Evolutionary conservation across 139 green algal genomes (phyloP).

Genomic region (Chlorella sp.): DNA sequence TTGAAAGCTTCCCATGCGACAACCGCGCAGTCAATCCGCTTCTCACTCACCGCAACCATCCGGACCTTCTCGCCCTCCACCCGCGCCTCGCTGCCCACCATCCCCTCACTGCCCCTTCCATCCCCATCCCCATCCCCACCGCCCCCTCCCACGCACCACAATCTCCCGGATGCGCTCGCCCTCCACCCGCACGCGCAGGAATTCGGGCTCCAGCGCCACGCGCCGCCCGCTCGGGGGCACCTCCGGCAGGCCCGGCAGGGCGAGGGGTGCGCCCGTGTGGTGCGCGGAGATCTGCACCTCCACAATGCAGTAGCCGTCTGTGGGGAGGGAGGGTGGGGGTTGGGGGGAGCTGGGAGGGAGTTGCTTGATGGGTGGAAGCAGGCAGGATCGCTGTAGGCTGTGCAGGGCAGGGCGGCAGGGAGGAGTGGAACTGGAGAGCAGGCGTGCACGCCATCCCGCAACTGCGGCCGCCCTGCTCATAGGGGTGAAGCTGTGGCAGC

Average conservation of each 20-base stretch:
- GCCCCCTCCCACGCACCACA: neutral
- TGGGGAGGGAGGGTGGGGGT: neutral
- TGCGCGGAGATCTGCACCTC: slow-evolving; percentile 37
- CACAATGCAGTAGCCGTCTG: slow-evolving; percentile 17
- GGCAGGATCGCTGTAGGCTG: neutral
- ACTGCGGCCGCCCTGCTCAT: too few relatives aligned
- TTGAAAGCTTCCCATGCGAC: neutral
- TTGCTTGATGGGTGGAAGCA: too few relatives aligned
- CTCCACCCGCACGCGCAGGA: slow-evolving; percentile 44
- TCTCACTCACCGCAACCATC: too few relatives aligned
- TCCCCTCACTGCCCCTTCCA: neutral
- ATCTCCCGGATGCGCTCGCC: slow-evolving; percentile 37
- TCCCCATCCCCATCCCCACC: neutral
- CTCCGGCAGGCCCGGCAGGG: slow-evolving; percentile 30
- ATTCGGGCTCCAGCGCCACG: slow-evolving; percentile 30
- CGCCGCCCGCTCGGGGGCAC: slow-evolving; percentile 28
- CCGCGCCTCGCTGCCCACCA: neutral
- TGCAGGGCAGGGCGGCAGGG: neutral
- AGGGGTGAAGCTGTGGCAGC: neutral
- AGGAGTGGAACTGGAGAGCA: neutral
- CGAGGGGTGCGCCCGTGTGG: slow-evolving; percentile 45
- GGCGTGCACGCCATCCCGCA: neutral
- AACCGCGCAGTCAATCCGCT: neutral
- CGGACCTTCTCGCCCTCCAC: neutral
- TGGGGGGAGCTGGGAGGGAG: neutral